These are phyloP conservation scores for Phyllachora maydis DNA, from an alignment of 2,329 filamentous ascomycete species.

Conservation along the genomic window DNA sequence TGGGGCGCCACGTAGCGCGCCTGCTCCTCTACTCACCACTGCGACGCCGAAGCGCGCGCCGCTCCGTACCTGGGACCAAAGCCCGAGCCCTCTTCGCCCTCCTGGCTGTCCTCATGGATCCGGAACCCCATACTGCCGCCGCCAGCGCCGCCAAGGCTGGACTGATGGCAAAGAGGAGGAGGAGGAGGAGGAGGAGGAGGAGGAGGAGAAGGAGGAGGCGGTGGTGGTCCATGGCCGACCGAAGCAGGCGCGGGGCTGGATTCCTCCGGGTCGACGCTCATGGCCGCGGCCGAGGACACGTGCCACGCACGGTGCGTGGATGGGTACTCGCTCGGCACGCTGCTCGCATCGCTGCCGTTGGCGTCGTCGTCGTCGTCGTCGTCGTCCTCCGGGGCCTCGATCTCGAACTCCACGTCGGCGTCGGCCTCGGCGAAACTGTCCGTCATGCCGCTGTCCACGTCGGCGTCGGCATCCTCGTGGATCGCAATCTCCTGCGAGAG, in stretches of 20 bases:
- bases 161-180: too few species aligned
- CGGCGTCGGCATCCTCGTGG: conserved; percentile 3
- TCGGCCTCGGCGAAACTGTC: neutral
- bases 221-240: neutral
- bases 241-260: neutral
- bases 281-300: conserved; percentile 4
- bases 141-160: neutral
- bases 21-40: too few species aligned
- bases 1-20: too few species aligned
- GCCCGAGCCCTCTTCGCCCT: too few species aligned
- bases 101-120: conserved; percentile 10
- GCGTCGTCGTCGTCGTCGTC: conserved; percentile 12
- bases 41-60: too few species aligned
- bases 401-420: conserved; percentile 1
- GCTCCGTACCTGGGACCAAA: too few species aligned
- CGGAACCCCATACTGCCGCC: conserved; percentile 4
- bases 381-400: conserved; percentile 3
- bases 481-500: conserved; percentile 5
- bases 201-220: neutral
- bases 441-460: neutral
- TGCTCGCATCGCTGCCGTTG: conserved; percentile 17
- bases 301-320: conserved; percentile 24
- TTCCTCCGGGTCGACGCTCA: neutral
- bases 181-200: too few species aligned
- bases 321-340: conserved; percentile 33